Base-by-base conservation (phyloP, 768 basidiomycete species). In the Tylopilus plumbeoviolaceoides region DNA sequence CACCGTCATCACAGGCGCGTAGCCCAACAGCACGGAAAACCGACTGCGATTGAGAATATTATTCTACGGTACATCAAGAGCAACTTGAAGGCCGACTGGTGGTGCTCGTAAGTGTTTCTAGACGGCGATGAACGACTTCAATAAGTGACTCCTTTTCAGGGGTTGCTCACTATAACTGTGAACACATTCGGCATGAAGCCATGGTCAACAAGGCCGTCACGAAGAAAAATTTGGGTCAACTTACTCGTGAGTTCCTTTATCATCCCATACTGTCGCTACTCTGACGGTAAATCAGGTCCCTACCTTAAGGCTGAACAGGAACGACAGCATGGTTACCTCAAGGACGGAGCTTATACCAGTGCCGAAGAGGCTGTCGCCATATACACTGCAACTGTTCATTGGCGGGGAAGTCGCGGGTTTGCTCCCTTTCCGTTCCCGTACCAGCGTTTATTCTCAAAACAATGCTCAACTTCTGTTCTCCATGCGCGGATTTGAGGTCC, bases 71-170 rank as follows among this genome's bases (percentile, higher is more conserved):
- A 98, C 73, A 95, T 98, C 80, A 99, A 99, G 79, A 90, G 87
- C 73, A 99, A 99, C n/a, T n/a, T n/a, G n/a, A n/a, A n/a, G 77
- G 91, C 95, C 20, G 95, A 99, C 68, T 98, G 95, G 95, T 98
- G 94, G 93, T 88, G 88, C 69, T 94, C 90, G 76, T 87, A 69
- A 59, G 85, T 78, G 36, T 42, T 25, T 14, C 18, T 21, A 17
- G 6, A n/a, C n/a, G n/a, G n/a, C 23, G 21, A 7, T 11, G 28
- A 49, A 41, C 5, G 7, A 11, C 3, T 51, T 27, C 56, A 44
- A 54, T 44, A 48, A 31, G 36, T 21, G 20, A 18, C 11, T 2
- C 30, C n/a, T 56, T 30, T 35, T 48, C 10, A 55, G 87, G 85
- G 10, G 94, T 97, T 59, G 94, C 95, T 9, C 95, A 99, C 69